Percentiles rank a stretch among this genome's conserved stretches.
These are phyloP conservation scores for Salicornia ramosissima DNA, from an alignment of 148 eudicot genomes.

Conservation along the genomic window DNA sequence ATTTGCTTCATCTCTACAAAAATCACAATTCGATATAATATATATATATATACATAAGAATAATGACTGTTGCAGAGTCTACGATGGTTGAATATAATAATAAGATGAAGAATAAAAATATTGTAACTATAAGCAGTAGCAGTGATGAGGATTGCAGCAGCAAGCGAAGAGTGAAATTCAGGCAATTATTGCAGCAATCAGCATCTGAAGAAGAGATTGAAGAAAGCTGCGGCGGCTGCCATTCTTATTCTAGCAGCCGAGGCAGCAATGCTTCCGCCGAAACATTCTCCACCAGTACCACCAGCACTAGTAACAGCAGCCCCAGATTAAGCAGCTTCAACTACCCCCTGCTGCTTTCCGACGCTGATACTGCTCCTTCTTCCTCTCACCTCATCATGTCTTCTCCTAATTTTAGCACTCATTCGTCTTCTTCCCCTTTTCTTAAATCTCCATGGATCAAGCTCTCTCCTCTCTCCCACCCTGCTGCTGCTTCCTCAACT, in stretches of 20 bases:
- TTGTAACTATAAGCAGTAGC: too few species aligned
- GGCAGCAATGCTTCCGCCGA: constrained; percentile 21
- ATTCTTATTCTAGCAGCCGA: not conserved
- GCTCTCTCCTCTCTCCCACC: constrained; percentile 19
- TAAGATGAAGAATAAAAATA: not conserved
- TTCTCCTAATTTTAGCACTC: not conserved
- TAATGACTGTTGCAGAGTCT: not conserved
- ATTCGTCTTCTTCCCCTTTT: constrained; percentile 37
- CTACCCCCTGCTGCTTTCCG: not conserved
- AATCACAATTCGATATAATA: too few species aligned
- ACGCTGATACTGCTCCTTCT: not conserved
- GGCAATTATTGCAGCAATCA: constrained; percentile 18
- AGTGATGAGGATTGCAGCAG: too few species aligned
- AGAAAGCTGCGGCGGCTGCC: not conserved
- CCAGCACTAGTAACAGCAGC: not conserved
- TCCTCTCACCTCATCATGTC: constrained; percentile 1
- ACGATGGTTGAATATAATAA: not conserved
- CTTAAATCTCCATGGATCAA: constrained; percentile 43
- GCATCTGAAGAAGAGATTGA: not conserved
- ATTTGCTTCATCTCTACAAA: not conserved
- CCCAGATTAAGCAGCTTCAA: constrained; percentile 19
- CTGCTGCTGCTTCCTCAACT: not conserved
- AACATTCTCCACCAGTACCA: constrained; percentile 1
- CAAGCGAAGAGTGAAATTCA: constrained; percentile 21
- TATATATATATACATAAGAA: not conserved